Base-by-base conservation (phyloP, 768 basidiomycete genomes). In the Trametes sanguinea region DNA sequence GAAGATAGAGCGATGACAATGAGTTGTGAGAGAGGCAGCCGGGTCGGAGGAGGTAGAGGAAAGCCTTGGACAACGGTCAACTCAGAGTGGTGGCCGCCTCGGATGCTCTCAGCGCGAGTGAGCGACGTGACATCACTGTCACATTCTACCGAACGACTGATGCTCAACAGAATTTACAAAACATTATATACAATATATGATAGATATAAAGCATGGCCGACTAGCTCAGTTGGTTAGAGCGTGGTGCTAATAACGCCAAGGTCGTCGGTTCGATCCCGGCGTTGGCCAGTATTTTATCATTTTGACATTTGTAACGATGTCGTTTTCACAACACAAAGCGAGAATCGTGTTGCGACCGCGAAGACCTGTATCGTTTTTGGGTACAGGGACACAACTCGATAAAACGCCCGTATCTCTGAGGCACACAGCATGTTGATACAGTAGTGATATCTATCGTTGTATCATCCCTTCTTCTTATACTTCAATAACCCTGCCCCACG, bases 221-320 rank as follows among this genome's bases (percentile, higher is more conserved):
- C 87, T 91, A 90, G 89, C 89, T 90, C 89, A 91, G 89, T 80
- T 90, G 89, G 89, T 90, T 90, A 90, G 89, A 90, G 88, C 88
- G 88, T 89, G 84, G 87, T 88, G 85, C 87, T 90, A 89, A 88
- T 87, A 56, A 67, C 58, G 61, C 66, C 54, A 62, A 63, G 66
- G 66, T 64, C 67, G 67, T 65, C 67, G 60, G 67, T 68, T 68
- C 67, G 62, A 68, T 47, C 64, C 64, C 60, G 67, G 64, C 64
- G 67, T 65, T 68, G 67, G 67, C 64, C 67, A 68, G 6, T 8
- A 7, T 42, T 57, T 47, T 57, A 14, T 32, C 14, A 22, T 22
- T 22, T 22, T 22, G 22, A 22, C 22, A 22, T 22, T 1, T 22
- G 22, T 22, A 22, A 22, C 22, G 22, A 22, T 22, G 22, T 22